Base-by-base conservation (phyloP, 768 basidiomycete species). In the Kwoniella europaea region DNA sequence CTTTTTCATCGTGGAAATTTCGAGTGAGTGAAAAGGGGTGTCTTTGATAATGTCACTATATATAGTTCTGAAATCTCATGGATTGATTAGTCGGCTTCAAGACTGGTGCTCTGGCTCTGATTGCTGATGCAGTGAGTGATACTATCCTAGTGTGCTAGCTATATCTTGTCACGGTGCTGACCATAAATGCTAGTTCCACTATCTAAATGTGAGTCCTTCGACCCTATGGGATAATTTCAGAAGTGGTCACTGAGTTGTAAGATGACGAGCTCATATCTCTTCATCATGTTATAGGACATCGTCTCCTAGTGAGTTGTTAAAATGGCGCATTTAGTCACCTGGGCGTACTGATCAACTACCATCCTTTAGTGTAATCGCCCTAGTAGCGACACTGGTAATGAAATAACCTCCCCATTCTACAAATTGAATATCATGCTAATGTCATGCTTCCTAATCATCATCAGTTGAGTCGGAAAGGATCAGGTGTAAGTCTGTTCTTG, bases 41-140 rank as follows among this genome's bases (percentile, higher is more conserved):
- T 35, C 35, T 35, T 35, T 6, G 6, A 35, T 6, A 7, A 35
- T 35, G 35, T 35, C 35, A n/a, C n/a, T n/a, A n/a, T n/a, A n/a
- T n/a, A n/a, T n/a, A n/a, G n/a, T n/a, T n/a, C n/a, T n/a, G n/a
- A n/a, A n/a, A n/a, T n/a, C n/a, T n/a, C n/a, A n/a, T n/a, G n/a
- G n/a, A n/a, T n/a, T n/a, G n/a, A n/a, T 35, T 63, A 87, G 88
- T 88, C 79, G 88, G 88, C 12, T 87, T 88, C 76, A 86, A 85
- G 56, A 88, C 88, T 0, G 87, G 85, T 75, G 87, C 87, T 82
- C 78, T 88, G 16, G 88, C 88, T 43, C 82, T 88, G 62, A 87
- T 88, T 79, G 88, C 87, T 69, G 88, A 88, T 80, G 88, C 88
- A 46, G 87, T 88, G 56, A 72, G 87, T 85, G 63, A 55, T 53